A percentile compares a stretch with the other conserved stretches of the same genome.
These are phyloP conservation scores for Barnettozyma pratensis DNA, from an alignment of 805 yeast species.

Conservation along the genomic window DNA sequence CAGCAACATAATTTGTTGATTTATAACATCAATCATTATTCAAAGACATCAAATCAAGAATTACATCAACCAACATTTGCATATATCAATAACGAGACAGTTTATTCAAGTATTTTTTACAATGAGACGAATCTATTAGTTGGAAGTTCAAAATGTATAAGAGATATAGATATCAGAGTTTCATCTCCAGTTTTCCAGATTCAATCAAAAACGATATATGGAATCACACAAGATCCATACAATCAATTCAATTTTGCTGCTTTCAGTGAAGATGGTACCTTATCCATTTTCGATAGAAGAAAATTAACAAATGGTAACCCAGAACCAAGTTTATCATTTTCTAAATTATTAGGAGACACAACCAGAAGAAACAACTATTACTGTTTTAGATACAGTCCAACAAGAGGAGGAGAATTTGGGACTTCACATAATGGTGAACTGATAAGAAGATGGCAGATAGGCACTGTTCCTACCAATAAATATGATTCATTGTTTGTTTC, in stretches of 20 bases:
- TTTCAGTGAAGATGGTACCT: conserved; percentile 76
- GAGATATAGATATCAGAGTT: conserved; percentile 72
- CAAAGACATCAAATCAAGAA: conserved; percentile 42
- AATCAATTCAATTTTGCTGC: conserved; percentile 66
- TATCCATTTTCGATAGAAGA: conserved; percentile 79
- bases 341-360: conserved; percentile 56
- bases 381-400: conserved; percentile 64
- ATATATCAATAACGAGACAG: conserved; percentile 68
- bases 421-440: conserved; percentile 75
- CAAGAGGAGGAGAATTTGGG: conserved; percentile 66
- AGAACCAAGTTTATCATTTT: conserved; percentile 54
- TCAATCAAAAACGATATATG: conserved; percentile 68
- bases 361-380: conserved; percentile 55
- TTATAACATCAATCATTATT: conserved; percentile 70
- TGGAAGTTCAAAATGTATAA: conserved; percentile 70
- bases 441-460: conserved; percentile 77
- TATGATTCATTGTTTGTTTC: conserved; percentile 68
- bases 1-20: conserved; percentile 55
- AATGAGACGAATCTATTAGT: conserved; percentile 59
- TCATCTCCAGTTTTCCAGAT: conserved; percentile 65
- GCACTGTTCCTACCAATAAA: conserved; percentile 41
- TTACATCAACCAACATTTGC: conserved; percentile 50
- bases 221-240: conserved; percentile 64
- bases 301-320: conserved; percentile 43
- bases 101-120: conserved; percentile 62